Conservation (phyloP, 2,329 filamentous ascomycete species). For the Fusarium avenaceum region DNA sequence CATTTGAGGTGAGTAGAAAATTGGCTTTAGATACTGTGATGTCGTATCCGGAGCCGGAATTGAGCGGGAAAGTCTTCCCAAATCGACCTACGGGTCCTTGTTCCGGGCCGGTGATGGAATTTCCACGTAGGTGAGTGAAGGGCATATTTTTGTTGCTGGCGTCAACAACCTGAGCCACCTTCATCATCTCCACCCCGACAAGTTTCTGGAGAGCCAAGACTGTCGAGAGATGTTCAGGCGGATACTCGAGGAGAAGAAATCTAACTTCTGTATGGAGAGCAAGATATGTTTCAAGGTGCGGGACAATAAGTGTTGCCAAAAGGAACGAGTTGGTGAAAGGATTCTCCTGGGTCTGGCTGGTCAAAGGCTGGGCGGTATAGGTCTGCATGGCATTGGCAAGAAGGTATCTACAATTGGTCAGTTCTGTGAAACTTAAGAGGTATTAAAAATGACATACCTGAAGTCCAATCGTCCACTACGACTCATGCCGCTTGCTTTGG, state of each 20-base stretch:
- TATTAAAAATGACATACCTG: conserved; percentile 57
- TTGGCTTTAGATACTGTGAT: conserved; percentile 65
- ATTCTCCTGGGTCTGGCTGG: conserved; percentile 65
- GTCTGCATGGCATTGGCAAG: conserved; percentile 72
- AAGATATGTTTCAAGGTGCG: conserved; percentile 72
- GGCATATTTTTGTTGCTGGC: conserved; percentile 56
- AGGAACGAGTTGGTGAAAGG: conserved; percentile 67
- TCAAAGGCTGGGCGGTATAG: conserved; percentile 64
- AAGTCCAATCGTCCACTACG: conserved; percentile 71
- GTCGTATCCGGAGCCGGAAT: conserved; percentile 48
- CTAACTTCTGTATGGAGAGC: conserved; percentile 65
- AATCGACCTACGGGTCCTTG: conserved; percentile 42
- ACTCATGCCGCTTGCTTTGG: conserved; percentile 62
- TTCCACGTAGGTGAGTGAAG: conserved; percentile 58
- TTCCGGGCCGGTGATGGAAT: conserved; percentile 47
- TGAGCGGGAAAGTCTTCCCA: conserved; percentile 39
- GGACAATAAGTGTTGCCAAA: conserved; percentile 70
- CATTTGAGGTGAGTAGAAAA: conserved; percentile 68
- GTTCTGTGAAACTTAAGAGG: neutral
- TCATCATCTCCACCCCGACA: conserved; percentile 68
- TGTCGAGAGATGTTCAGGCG: conserved; percentile 67
- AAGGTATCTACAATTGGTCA: conserved; percentile 63
- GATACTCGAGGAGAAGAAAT: conserved; percentile 72
- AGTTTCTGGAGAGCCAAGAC: conserved; percentile 70
- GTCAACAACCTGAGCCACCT: conserved; percentile 69